These are phyloP conservation scores for Colletotrichum australisinense DNA, from an alignment of 2,329 filamentous ascomycete species.

Conservation along the genomic window DNA sequence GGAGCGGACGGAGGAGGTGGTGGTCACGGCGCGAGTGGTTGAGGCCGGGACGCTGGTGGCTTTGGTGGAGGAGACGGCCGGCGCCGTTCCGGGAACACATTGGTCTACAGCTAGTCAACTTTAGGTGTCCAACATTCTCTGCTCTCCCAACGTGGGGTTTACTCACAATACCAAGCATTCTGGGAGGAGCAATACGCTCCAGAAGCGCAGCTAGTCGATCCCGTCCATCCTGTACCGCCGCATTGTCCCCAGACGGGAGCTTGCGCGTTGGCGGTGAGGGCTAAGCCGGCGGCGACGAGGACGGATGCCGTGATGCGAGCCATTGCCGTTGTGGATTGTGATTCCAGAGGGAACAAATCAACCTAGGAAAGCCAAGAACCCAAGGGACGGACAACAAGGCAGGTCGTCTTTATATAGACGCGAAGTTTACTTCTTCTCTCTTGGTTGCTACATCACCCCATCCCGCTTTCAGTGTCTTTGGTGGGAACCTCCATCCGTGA, in stretches of 20 bases:
- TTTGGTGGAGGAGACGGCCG: slow-evolving; percentile 3
- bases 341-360: neutral
- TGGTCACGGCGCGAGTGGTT: slow-evolving; percentile 10
- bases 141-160: slow-evolving; percentile 40
- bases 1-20: slow-evolving; percentile 10
- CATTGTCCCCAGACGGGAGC: slow-evolving; percentile 48
- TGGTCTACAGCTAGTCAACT: slow-evolving; percentile 3
- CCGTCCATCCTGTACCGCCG: slow-evolving; percentile 52
- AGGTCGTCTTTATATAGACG: neutral
- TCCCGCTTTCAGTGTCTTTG: neutral
- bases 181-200: slow-evolving; percentile 50
- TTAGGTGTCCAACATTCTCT: too few species aligned
- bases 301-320: slow-evolving; percentile 13
- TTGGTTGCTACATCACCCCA: too few species aligned
- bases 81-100: slow-evolving; percentile 27
- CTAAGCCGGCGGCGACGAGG: slow-evolving; percentile 13
- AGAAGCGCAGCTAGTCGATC: slow-evolving; percentile 51
- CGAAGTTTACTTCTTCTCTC: neutral
- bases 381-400: neutral
- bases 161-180: slow-evolving; percentile 63
- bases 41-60: slow-evolving; percentile 11
- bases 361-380: too few species aligned
- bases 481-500: neutral
- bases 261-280: slow-evolving; percentile 18
- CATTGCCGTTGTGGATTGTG: neutral